Evolutionary conservation across 2,329 filamentous ascomycete species (phyloP).

Genomic region (Colletotrichum phormii): DNA sequence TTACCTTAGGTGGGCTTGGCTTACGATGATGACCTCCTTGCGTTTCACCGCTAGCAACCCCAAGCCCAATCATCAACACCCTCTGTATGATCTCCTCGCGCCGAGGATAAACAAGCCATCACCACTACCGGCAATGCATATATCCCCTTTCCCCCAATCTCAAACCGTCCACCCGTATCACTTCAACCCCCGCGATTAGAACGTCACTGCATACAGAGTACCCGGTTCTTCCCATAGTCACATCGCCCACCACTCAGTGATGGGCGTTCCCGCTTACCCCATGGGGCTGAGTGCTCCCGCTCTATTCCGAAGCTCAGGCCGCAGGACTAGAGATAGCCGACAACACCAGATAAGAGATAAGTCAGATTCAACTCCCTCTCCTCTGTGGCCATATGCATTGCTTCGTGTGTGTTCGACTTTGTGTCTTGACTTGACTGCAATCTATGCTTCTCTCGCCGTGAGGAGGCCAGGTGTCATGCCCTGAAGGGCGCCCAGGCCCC

Average conservation of each 20-base stretch:
- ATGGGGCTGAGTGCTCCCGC: conserved; percentile 31
- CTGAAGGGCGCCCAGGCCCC: conserved; percentile 13
- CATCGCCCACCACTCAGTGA: conserved; percentile 22
- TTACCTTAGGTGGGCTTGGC: neutral
- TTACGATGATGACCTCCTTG: neutral
- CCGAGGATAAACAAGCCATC: neutral
- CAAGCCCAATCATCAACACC: neutral
- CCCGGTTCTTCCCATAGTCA: conserved; percentile 30
- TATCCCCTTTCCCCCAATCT: neutral
- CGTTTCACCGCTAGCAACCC: neutral
- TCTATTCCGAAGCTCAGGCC: conserved; percentile 25
- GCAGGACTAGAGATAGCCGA: conserved; percentile 27
- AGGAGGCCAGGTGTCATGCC: conserved; percentile 1
- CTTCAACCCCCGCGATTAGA: neutral
- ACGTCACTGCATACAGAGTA: conserved; percentile 17
- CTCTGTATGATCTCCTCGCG: too few relatives aligned
- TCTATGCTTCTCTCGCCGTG: neutral
- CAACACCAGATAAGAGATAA: conserved; percentile 11
- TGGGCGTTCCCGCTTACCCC: conserved; percentile 30
- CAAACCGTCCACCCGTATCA: neutral
- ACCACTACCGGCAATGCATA: neutral
- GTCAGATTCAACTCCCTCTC: conserved; percentile 27
- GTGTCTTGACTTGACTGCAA: neutral
- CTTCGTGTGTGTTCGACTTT: neutral
- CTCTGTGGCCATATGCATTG: neutral